phyloP scores from a whole-genome alignment of 2,329 filamentous ascomycete genomes.

The Fusarium stilboides region DNA sequence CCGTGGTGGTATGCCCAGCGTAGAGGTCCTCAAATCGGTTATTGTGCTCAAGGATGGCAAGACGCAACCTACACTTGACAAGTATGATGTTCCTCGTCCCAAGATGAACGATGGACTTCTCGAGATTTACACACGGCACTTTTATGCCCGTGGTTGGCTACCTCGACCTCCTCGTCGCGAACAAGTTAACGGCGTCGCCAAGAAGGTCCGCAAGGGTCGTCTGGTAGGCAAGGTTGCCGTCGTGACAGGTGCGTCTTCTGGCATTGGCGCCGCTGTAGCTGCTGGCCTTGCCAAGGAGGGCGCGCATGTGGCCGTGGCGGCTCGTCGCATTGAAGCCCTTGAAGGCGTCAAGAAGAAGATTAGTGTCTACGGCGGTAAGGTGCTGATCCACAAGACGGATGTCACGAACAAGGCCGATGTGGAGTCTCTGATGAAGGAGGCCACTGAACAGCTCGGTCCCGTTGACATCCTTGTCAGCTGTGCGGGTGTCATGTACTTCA shows the following conservation, averaged over 20 bases:
- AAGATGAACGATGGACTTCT: conserved; percentile 79
- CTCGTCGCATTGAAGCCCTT: conserved; percentile 78
- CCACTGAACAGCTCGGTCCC: conserved; percentile 75
- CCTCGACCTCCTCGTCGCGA: conserved; percentile 71
- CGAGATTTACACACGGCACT: conserved; percentile 84
- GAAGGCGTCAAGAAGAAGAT: conserved; percentile 76
- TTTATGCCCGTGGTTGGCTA: conserved; percentile 85
- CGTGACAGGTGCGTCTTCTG: conserved; percentile 84
- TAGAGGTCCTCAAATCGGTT: conserved; percentile 78
- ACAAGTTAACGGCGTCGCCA: conserved; percentile 48
- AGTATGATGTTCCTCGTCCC: conserved; percentile 72
- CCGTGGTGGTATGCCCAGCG: conserved; percentile 83
- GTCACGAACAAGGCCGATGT: conserved; percentile 78
- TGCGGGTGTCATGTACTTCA: conserved; percentile 91
- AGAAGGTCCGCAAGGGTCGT: conserved; percentile 64
- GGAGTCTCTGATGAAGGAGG: conserved; percentile 73
- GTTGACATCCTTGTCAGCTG: conserved; percentile 86
- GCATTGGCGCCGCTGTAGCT: conserved; percentile 83
- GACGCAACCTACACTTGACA: conserved; percentile 72
- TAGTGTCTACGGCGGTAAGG: conserved; percentile 70
- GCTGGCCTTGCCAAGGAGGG: conserved; percentile 78
- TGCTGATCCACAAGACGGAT: conserved; percentile 79
- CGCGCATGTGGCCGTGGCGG: conserved; percentile 79
- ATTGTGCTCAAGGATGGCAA: conserved; percentile 80
- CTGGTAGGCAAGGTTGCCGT: conserved; percentile 80